These are phyloP conservation scores for Cylindrodendrum hubeiense DNA, from an alignment of 2,329 filamentous ascomycete species.

Conservation along the genomic window DNA sequence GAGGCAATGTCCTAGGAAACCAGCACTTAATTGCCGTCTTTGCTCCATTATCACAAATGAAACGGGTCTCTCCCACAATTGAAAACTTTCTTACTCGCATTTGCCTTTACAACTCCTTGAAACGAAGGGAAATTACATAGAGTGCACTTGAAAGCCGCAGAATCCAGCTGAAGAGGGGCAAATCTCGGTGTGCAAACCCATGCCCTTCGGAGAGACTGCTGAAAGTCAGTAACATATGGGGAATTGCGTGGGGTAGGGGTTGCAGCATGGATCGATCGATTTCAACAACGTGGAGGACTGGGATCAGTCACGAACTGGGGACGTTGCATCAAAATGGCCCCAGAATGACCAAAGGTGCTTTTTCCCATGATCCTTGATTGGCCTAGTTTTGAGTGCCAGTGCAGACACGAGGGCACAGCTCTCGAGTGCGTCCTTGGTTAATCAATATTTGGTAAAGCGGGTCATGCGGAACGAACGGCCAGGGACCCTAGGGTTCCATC, in stretches of 20 bases:
- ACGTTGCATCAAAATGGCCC: constrained; percentile 21
- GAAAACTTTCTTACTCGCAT: background rate
- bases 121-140: too few relatives aligned
- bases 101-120: background rate
- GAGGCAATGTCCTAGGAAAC: background rate
- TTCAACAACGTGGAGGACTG: constrained; percentile 20
- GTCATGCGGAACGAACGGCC: background rate
- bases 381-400: background rate
- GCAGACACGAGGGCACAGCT: background rate
- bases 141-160: background rate
- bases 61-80: background rate
- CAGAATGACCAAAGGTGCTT: constrained; percentile 2
- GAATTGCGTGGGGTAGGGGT: constrained; percentile 10
- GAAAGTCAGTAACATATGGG: constrained; percentile 1
- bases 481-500: background rate
- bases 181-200: background rate
- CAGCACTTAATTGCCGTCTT: background rate
- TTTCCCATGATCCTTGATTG: constrained; percentile 11
- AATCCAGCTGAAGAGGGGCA: constrained; percentile 5
- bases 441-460: constrained; percentile 7
- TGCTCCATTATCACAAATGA: background rate
- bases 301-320: constrained; percentile 19
- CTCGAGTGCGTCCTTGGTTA: constrained; percentile 6
- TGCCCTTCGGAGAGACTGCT: background rate
- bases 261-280: constrained; percentile 14